Base-by-base conservation (phyloP, 2,329 filamentous ascomycete species). In the Mariannaea elegans region DNA sequence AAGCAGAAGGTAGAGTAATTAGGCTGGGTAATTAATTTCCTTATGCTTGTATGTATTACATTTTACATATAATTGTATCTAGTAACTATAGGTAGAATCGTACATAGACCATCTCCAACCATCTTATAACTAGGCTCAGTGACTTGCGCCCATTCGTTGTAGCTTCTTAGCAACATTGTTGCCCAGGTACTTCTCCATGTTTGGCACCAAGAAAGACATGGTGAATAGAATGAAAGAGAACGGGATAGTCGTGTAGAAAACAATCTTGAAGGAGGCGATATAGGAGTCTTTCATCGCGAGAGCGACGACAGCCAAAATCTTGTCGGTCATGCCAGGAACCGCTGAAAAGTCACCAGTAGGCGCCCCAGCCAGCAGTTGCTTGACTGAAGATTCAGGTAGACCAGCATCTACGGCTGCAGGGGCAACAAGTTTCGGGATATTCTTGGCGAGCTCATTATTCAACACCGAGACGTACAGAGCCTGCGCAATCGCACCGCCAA, bases 91-190 rank as follows among this genome's bases (percentile, higher is more conserved):
- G 24, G n/a, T 48, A 29, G 21, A 34, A 29, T 49, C 14, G 19
- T 41, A 24, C 23, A 38, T 24, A 44, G 23, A 44, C 46, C 29
- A 19, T 18, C 19, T 19, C 29, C 18, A 41, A 31, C 4, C 13
- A 19, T 21, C 6, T 39, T 46, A 7, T 12, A 9, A n/a, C n/a
- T 21, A 41, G 24, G 8, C 31, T 47, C 7, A 55, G n/a, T 32
- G 42, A 10, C 32, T 32, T 21, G 42, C 16, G 3, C 24, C 21
- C 52, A 47, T 49, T 9, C 18, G 14, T 12, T 79, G 77, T 47
- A 82, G 69, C 60, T 74, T 79, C 71, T 78, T 78, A 7, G 79
- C 79, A 12, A 82, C 80, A 53, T 80, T 78, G 57, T 77, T 71
- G 3, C 75, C 80, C 42, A 82, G 66, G 64, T 74, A 80, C 34